Conservation (phyloP, 805 yeast species). For the Saturnispora dispora region DNA sequence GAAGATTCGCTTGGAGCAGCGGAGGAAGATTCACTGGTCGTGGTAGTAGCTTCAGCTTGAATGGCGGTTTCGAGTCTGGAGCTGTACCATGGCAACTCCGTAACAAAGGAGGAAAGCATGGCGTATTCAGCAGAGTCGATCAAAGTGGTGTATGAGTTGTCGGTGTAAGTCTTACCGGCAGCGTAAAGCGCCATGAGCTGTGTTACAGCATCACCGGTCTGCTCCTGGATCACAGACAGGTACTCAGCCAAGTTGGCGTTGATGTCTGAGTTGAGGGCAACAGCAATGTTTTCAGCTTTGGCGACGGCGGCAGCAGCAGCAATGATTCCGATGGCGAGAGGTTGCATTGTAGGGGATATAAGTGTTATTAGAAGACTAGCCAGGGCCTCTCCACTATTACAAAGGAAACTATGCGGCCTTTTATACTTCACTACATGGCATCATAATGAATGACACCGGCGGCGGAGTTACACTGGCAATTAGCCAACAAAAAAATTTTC, state of each 20-base stretch:
- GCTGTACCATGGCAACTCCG: slow-evolving; percentile 29
- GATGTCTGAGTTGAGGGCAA: slow-evolving; percentile 32
- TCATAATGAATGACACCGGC: not conserved
- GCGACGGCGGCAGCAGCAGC: slow-evolving; percentile 17
- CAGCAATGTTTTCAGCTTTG: slow-evolving; percentile 24
- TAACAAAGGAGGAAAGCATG: slow-evolving; percentile 21
- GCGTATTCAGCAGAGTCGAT: slow-evolving; percentile 17
- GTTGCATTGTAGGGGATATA: slow-evolving; percentile 17
- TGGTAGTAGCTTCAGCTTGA: slow-evolving; percentile 7
- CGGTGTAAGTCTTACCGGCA: slow-evolving; percentile 32
- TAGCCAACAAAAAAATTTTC: not conserved
- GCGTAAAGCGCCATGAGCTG: slow-evolving; percentile 27
- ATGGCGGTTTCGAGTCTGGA: slow-evolving; percentile 22
- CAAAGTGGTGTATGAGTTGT: slow-evolving; percentile 37
- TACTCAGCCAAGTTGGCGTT: slow-evolving; percentile 27
- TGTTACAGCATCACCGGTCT: slow-evolving; percentile 22
- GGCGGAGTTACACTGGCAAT: not conserved
- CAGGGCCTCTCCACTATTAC: not conserved
- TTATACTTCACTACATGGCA: not conserved
- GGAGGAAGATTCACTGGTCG: slow-evolving; percentile 3
- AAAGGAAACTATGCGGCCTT: not conserved
- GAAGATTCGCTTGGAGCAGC: slow-evolving; percentile 11
- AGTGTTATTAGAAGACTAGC: not conserved
- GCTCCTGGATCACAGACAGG: slow-evolving; percentile 25
- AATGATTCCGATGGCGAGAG: slow-evolving; percentile 17